Percentiles rank a stretch among this genome's conserved stretches.
These are phyloP conservation scores for Favolaschia claudopus DNA, from an alignment of 768 basidiomycete genomes.

Conservation along the genomic window DNA sequence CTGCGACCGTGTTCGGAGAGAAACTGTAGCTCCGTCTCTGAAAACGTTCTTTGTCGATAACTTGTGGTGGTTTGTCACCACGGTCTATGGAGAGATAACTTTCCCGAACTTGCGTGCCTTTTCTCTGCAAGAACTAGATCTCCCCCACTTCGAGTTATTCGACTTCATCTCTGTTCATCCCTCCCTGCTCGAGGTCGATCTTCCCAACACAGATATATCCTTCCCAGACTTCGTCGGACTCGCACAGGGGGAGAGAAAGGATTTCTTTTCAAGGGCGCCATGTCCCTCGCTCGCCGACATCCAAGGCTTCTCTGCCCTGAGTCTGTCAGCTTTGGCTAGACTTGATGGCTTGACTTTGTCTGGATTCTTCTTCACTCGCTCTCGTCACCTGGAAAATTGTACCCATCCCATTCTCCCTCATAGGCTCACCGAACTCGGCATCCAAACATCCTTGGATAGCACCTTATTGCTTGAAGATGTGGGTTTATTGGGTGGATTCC, in stretches of 20 bases:
- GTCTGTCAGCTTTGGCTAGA: not conserved
- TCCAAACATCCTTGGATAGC: not conserved
- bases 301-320: not conserved
- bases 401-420: not conserved
- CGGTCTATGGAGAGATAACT: not conserved
- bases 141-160: not conserved
- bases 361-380: not conserved
- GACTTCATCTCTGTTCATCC: not conserved
- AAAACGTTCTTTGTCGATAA: not conserved
- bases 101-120: constrained; percentile 1
- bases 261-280: no score
- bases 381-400: not conserved
- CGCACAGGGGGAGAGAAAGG: not conserved
- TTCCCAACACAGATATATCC: not conserved
- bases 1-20: no score
- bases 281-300: no score
- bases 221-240: constrained; percentile 2
- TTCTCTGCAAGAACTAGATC: not conserved
- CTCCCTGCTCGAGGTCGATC: not conserved
- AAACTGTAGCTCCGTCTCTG: no score
- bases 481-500: not conserved
- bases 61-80: not conserved
- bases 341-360: not conserved
- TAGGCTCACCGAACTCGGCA: not conserved
- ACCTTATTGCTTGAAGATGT: not conserved